phyloP scores from a whole-genome alignment of 176 grass and related monocot species.

The Lolium multiflorum region DNA sequence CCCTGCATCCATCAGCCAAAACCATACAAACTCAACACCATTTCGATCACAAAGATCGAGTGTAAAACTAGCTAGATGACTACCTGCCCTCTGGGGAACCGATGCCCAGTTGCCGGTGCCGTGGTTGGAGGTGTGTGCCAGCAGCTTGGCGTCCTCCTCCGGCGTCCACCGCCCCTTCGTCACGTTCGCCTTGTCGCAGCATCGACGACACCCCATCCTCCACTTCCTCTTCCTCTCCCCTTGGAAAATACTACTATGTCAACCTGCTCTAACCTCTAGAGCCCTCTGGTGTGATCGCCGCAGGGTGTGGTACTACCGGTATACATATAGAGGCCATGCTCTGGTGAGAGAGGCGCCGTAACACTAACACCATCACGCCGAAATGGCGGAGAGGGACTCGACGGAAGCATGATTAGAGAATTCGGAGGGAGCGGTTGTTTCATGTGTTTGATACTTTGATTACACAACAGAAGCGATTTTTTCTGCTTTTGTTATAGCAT shows the following conservation, averaged over 20 bases:
- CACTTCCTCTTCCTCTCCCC: neutral
- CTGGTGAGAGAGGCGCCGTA: slow-evolving; percentile 43
- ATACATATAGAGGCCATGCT: slow-evolving; percentile 30
- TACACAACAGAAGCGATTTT: neutral
- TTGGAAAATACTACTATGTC: too few relatives aligned
- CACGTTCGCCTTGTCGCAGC: slow-evolving; percentile 86
- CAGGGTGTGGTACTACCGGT: slow-evolving; percentile 3
- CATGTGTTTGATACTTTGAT: neutral
- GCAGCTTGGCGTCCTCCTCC: slow-evolving; percentile 94
- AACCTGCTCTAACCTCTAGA: neutral
- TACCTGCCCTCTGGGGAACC: slow-evolving; percentile 89
- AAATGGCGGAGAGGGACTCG: slow-evolving; percentile 55
- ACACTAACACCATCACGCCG: slow-evolving; percentile 22
- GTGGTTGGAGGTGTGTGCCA: slow-evolving; percentile 86
- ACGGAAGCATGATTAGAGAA: slow-evolving; percentile 77
- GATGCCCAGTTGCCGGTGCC: slow-evolving; percentile 94
- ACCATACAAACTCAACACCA: neutral
- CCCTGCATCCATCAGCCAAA: slow-evolving; percentile 53
- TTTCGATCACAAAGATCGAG: neutral
- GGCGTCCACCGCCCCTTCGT: slow-evolving; percentile 94
- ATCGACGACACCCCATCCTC: slow-evolving; percentile 81
- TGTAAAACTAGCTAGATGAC: neutral
- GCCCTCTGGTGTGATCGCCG: slow-evolving; percentile 39
- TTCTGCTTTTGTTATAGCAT: neutral
- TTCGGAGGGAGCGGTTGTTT: slow-evolving; percentile 42